phyloP scores from a whole-genome alignment of 768 basidiomycete genomes.

The Mycena amicta region DNA sequence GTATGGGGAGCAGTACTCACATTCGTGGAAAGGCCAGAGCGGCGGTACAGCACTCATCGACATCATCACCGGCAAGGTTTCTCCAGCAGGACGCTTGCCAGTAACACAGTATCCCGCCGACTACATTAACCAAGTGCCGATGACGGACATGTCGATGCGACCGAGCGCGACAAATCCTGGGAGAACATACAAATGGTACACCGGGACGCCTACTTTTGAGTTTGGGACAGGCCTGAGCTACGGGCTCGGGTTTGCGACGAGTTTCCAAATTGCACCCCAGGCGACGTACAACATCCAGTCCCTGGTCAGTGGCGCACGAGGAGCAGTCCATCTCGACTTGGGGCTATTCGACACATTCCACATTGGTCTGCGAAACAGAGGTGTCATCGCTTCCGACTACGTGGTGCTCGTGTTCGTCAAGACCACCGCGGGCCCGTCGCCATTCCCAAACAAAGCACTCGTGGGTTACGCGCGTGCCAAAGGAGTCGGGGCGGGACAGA shows the following conservation, averaged over 20 bases:
- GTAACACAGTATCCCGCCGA: constrained; percentile 55
- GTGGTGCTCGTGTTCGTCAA: constrained; percentile 55
- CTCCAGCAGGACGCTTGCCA: constrained; percentile 58
- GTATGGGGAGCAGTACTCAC: no score
- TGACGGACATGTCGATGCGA: constrained; percentile 62
- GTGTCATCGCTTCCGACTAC: constrained; percentile 53
- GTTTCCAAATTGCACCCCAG: constrained; percentile 40
- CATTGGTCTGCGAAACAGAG: constrained; percentile 52
- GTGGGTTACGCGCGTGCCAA: constrained; percentile 50
- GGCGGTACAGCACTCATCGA: constrained; percentile 57
- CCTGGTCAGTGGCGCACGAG: constrained; percentile 34
- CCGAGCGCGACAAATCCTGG: constrained; percentile 52
- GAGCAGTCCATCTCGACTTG: constrained; percentile 38
- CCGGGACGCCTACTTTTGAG: constrained; percentile 50
- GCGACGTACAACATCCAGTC: constrained; percentile 42
- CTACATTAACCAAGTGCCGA: constrained; percentile 49
- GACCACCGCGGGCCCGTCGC: constrained; percentile 49
- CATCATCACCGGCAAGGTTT: constrained; percentile 50
- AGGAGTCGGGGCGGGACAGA: constrained; percentile 30
- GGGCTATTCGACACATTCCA: constrained; percentile 51
- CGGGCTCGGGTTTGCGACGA: constrained; percentile 49
- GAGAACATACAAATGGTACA: constrained; percentile 62
- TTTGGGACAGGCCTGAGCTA: constrained; percentile 60
- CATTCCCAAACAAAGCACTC: constrained; percentile 55
- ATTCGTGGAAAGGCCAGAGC: constrained; percentile 40